These are phyloP conservation scores for Fusarium continuum DNA, from an alignment of 2,329 filamentous ascomycete species.

Conservation along the genomic window DNA sequence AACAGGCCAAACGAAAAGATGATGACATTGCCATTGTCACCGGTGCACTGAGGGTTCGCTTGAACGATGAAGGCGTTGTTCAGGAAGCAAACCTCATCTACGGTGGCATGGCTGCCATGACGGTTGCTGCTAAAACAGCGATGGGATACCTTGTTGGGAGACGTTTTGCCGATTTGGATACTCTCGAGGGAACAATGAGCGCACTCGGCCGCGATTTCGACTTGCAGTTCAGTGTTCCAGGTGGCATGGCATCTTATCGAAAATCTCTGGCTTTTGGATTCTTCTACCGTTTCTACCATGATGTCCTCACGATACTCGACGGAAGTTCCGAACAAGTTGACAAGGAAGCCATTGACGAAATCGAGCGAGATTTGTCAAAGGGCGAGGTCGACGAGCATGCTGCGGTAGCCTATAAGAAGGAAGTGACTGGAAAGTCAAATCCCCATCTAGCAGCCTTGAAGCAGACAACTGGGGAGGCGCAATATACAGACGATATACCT, in stretches of 20 bases:
- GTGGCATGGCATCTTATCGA: constrained; percentile 96
- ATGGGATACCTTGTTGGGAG: constrained; percentile 79
- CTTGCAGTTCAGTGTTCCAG: constrained; percentile 87
- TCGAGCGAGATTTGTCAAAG: constrained; percentile 83
- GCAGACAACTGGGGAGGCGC: constrained; percentile 91
- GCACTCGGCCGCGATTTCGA: constrained; percentile 91
- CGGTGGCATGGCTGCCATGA: constrained; percentile 93
- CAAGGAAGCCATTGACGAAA: constrained; percentile 79
- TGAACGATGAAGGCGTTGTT: constrained; percentile 76
- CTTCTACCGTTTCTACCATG: constrained; percentile 97
- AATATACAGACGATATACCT: constrained; percentile 96
- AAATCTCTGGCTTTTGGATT: constrained; percentile 91
- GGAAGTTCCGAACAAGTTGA: constrained; percentile 63
- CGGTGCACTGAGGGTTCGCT: constrained; percentile 77
- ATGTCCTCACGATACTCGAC: constrained; percentile 74
- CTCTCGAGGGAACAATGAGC: constrained; percentile 88
- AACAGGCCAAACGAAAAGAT: constrained; percentile 96
- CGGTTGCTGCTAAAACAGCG: constrained; percentile 84
- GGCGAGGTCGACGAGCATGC: constrained; percentile 82
- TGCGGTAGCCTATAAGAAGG: constrained; percentile 80
- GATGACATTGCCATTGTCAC: constrained; percentile 99
- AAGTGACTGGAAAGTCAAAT: constrained; percentile 84
- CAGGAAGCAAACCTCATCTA: constrained; percentile 84
- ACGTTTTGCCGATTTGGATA: constrained; percentile 80
- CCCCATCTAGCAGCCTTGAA: constrained; percentile 91